Conservation (phyloP, 169 alveolate genomes). For the Plasmodium gonderi region DNA sequence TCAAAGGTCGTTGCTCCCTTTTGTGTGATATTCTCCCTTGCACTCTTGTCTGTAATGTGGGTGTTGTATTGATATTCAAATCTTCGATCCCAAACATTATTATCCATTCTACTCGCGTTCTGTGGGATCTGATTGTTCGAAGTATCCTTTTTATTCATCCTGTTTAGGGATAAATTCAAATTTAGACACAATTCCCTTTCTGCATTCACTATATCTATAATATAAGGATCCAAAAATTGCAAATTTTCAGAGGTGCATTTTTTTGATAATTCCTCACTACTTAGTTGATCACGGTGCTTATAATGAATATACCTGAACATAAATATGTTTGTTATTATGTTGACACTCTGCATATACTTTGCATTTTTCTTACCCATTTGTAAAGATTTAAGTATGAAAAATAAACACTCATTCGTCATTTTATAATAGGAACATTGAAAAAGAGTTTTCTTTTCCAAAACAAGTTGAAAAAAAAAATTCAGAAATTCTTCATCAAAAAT, state of each 20-base stretch:
- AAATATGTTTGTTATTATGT: conserved; percentile 45
- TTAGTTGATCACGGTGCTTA: neutral
- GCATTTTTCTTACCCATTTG: conserved; percentile 17
- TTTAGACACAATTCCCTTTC: neutral
- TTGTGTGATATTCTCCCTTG: neutral
- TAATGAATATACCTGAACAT: conserved; percentile 53
- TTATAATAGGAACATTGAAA: conserved; percentile 12
- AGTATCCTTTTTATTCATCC: neutral
- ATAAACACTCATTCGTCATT: conserved; percentile 43
- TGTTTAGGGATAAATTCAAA: neutral
- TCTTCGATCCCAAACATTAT: neutral
- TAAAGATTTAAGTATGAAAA: conserved; percentile 33
- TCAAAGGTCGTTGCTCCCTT: neutral
- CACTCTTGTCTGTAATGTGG: neutral
- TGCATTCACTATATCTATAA: neutral
- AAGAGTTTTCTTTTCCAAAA: conserved; percentile 6
- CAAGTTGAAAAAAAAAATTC: neutral
- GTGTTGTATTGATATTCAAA: neutral
- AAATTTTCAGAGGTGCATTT: neutral
- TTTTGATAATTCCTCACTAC: neutral
- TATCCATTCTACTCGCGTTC: neutral
- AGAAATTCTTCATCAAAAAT: conserved; percentile 29
- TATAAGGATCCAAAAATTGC: neutral
- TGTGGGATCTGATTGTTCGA: neutral
- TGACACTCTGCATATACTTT: conserved; percentile 35